Percentiles rank a stretch among this genome's conserved stretches.
Evolutionary conservation across 768 basidiomycete species (phyloP).

Genomic region (Lentinula edodes): DNA sequence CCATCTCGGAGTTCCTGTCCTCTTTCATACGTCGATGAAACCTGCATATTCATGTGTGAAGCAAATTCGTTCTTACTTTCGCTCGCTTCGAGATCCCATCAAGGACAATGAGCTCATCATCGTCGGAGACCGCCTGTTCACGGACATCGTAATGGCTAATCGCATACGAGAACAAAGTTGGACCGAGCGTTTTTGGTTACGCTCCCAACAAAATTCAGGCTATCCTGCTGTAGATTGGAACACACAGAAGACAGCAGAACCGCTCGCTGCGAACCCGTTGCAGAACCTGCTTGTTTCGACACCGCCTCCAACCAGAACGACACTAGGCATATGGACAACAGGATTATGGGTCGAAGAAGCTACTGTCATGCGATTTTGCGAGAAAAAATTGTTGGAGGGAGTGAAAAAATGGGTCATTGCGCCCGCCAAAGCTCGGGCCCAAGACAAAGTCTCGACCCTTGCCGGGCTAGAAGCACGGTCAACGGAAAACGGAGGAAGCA

Average conservation of each 20-base stretch:
- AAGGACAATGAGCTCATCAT: conserved; percentile 64
- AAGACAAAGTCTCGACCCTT: neutral
- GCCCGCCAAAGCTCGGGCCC: neutral
- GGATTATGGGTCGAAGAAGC: conserved; percentile 66
- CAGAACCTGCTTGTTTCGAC: neutral
- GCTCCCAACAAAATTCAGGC: neutral
- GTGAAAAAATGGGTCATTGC: conserved; percentile 33
- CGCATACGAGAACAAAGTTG: conserved; percentile 41
- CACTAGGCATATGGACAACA: conserved; percentile 66
- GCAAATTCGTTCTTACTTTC: conserved; percentile 73
- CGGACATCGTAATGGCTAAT: conserved; percentile 84
- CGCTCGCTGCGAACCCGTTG: no score
- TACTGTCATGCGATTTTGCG: conserved; percentile 55
- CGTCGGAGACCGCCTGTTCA: conserved; percentile 90
- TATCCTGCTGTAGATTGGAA: neutral
- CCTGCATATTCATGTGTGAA: conserved; percentile 74
- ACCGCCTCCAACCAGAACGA: conserved; percentile 29
- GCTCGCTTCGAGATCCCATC: conserved; percentile 49
- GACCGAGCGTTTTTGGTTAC: conserved; percentile 9
- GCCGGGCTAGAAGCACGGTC: no score
- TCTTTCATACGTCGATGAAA: conserved; percentile 72
- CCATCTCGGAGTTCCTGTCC: conserved; percentile 74
- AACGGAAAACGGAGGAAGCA: neutral
- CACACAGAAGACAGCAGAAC: no score
- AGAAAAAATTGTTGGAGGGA: conserved; percentile 42